Percentiles rank a stretch among this genome's conserved stretches.
These are phyloP conservation scores for Vanilla planifolia DNA, from an alignment of 106 monocot genomes.

Conservation along the genomic window DNA sequence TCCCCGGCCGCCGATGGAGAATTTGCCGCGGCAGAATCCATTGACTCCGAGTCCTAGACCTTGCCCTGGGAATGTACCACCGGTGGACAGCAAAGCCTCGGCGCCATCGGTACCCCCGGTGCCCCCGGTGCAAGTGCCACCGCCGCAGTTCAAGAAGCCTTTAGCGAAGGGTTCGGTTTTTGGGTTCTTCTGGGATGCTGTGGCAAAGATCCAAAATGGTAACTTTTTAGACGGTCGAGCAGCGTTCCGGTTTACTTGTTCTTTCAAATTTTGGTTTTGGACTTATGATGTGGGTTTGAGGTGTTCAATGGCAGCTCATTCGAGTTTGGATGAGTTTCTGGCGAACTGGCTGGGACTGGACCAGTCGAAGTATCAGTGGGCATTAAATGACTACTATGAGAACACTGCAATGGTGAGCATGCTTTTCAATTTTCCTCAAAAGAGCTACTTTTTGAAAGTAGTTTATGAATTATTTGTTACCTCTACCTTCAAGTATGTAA, in stretches of 20 bases:
- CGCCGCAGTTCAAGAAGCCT: slow-evolving; percentile 44
- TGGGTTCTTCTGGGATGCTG: slow-evolving; percentile 70
- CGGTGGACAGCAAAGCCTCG: not conserved
- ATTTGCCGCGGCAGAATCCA: slow-evolving; percentile 5
- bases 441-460: not conserved
- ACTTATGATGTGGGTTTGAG: not conserved
- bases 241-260: not conserved
- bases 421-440: not conserved
- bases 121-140: slow-evolving; percentile 65
- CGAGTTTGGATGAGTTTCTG: slow-evolving; percentile 81
- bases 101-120: not conserved
- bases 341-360: slow-evolving; percentile 83
- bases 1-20: slow-evolving; percentile 21
- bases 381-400: slow-evolving; percentile 84
- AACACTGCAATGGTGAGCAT: slow-evolving; percentile 49
- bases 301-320: slow-evolving; percentile 53
- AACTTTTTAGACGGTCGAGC: slow-evolving; percentile 17
- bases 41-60: slow-evolving; percentile 10
- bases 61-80: not conserved
- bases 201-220: slow-evolving; percentile 77
- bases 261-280: not conserved
- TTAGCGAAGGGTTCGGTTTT: slow-evolving; percentile 18
- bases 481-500: not conserved
- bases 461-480: too few species aligned
- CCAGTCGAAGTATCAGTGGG: slow-evolving; percentile 96